These are phyloP conservation scores for Oryza punctata DNA, from an alignment of 176 grass and related monocot genomes.

Conservation along the genomic window DNA sequence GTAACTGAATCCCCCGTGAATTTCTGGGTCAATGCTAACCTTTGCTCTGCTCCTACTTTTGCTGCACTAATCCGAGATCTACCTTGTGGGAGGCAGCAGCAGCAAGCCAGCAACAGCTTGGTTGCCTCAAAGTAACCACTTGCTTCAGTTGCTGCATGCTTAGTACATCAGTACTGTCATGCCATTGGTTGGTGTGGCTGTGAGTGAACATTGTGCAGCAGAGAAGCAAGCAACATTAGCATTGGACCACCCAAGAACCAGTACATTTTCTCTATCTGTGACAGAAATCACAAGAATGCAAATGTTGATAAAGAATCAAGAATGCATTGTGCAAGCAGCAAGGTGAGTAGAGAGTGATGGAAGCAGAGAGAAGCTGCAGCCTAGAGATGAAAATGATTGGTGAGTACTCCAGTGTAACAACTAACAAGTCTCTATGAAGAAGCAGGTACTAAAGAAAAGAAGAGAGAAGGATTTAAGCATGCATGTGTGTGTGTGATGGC, in stretches of 20 bases:
- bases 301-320: constrained; percentile 4
- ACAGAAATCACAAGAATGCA: background rate
- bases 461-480: constrained; percentile 15
- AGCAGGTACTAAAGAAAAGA: constrained; percentile 17
- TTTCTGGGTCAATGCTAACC: constrained; percentile 52
- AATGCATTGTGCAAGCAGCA: constrained; percentile 17
- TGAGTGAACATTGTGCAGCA: constrained; percentile 10
- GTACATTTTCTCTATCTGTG: constrained; percentile 4
- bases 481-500: constrained; percentile 39
- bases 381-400: constrained; percentile 42
- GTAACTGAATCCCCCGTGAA: constrained; percentile 41
- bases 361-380: constrained; percentile 39
- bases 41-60: constrained; percentile 62
- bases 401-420: constrained; percentile 33
- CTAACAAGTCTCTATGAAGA: constrained; percentile 38
- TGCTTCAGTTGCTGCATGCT: constrained; percentile 45
- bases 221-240: constrained; percentile 38
- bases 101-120: background rate
- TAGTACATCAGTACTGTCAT: constrained; percentile 41
- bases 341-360: background rate
- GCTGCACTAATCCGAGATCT: constrained; percentile 44
- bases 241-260: background rate
- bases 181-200: constrained; percentile 46
- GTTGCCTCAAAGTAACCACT: constrained; percentile 44
- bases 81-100: constrained; percentile 32